Conservation (phyloP, 345 rosid genomes). For the Corchorus capsularis region DNA sequence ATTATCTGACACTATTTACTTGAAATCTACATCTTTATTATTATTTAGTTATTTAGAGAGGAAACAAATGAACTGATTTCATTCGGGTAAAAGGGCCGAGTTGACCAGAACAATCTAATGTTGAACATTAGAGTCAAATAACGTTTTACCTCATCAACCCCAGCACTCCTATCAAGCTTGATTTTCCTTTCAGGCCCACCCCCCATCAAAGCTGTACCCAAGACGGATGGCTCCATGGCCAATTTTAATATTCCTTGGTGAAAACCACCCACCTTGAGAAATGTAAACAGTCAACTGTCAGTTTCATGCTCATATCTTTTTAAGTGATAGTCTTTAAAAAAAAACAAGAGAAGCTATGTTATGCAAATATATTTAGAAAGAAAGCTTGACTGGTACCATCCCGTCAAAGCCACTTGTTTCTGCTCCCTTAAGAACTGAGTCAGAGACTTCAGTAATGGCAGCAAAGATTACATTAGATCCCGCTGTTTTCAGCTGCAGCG, state of each 20-base stretch:
- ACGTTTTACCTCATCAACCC: slow-evolving; percentile 77
- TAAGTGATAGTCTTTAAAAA: background rate
- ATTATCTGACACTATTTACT: background rate
- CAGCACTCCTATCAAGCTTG: slow-evolving; percentile 84
- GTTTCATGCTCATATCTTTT: background rate
- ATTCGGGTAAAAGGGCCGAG: background rate
- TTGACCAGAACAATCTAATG: background rate
- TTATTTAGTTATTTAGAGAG: background rate
- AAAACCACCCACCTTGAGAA: slow-evolving; percentile 72
- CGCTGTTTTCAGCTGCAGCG: slow-evolving; percentile 75
- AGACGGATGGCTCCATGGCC: slow-evolving; percentile 93
- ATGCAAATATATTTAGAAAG: slow-evolving; percentile 9
- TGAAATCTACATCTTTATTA: background rate
- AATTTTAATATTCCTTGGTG: slow-evolving; percentile 86
- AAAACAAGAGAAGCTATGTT: background rate
- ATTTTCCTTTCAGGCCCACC: slow-evolving; percentile 91
- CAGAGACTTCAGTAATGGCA: slow-evolving; percentile 89
- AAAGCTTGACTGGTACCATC: slow-evolving; percentile 52
- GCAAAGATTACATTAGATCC: slow-evolving; percentile 87
- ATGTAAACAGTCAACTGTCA: slow-evolving; percentile 14
- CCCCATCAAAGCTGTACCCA: slow-evolving; percentile 85
- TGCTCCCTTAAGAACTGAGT: slow-evolving; percentile 84
- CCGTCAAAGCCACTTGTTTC: slow-evolving; percentile 95
- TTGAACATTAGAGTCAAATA: background rate
- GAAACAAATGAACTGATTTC: background rate